Conservation (phyloP, 2,329 filamentous ascomycete genomes). For the Botrytis tulipae region DNA sequence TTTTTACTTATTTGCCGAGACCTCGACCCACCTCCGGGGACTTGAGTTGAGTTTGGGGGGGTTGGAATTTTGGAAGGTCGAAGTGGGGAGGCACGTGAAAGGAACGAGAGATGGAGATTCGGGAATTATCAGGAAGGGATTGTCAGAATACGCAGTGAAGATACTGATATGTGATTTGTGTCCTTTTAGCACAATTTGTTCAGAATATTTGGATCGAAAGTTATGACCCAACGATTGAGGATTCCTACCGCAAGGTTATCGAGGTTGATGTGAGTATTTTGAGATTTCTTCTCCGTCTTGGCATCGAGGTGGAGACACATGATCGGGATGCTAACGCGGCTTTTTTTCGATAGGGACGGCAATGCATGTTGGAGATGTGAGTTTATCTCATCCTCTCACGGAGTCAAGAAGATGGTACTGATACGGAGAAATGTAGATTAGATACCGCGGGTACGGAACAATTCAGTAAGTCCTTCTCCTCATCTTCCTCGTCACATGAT, state of each 20-base stretch:
- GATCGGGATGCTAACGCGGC: constrained; percentile 18
- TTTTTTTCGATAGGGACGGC: constrained; percentile 53
- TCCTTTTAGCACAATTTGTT: constrained; percentile 63
- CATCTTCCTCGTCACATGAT: constrained; percentile 29
- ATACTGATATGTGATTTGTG: constrained; percentile 19
- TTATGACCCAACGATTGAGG: constrained; percentile 62
- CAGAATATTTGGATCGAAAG: constrained; percentile 75
- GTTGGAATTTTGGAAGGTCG: neutral
- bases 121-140: neutral
- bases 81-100: neutral
- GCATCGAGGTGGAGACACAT: neutral
- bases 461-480: constrained; percentile 59
- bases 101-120: neutral
- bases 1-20: constrained; percentile 12
- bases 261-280: constrained; percentile 63
- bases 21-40: constrained; percentile 17
- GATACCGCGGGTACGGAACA: constrained; percentile 75
- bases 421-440: constrained; percentile 45
- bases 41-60: neutral
- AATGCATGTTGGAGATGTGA: constrained; percentile 71
- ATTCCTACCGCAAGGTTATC: constrained; percentile 59
- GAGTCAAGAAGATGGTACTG: constrained; percentile 20
- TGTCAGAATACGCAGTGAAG: neutral
- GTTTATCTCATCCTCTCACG: constrained; percentile 28
- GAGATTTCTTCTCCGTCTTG: neutral